Evolutionary conservation across 441 rosid species (phyloP), one percentile per base, ranked within the genome.

Genomic region (Theobroma grandiflorum): DNA sequence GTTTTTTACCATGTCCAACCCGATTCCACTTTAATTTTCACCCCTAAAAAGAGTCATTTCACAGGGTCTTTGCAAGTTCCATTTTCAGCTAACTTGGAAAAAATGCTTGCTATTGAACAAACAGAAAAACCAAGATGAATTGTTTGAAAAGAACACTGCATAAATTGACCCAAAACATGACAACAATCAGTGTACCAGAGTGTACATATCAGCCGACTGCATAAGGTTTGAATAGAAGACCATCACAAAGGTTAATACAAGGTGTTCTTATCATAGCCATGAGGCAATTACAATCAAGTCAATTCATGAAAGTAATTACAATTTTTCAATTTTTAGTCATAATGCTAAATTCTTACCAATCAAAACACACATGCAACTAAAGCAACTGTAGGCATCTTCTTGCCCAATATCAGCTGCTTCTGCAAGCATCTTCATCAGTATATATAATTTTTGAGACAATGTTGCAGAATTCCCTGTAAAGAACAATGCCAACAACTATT

Each of bases 391-490:
- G 59, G 67, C 75, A 55, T 57, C 45, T 12, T 55, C 50, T 31
- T 42, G 55, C 80, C 65, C 4, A 16, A 31, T 11, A 61, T 38
- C 75, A 38, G 50, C 67, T 70, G 68, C 82, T 40, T 18, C 77
- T 22, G 8, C 79, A 26, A 0, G 43, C 77, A 67, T 64, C 76
- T 42, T 45, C 72, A 7, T 82, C 40, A 78, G 71, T 72, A 85
- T 42, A 86, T 83, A 38, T 70, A 85, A 67, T 79, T 81, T 78
- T 78, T 67, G 11, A 83, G 84, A 79, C 74, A 69, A 42, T n/a
- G 68, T 57, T 58, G 75, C 75, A 78, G 43, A 72, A 82, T 71
- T 71, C 85, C 88, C 87, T 87, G 84, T 40, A 77, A 73, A 70
- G 31, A 78, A 75, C 26, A 72, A 74, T 52, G 76, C 22, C 49